These are phyloP conservation scores for Amanita molliuscula DNA, from an alignment of 768 basidiomycete genomes.

Conservation along the genomic window DNA sequence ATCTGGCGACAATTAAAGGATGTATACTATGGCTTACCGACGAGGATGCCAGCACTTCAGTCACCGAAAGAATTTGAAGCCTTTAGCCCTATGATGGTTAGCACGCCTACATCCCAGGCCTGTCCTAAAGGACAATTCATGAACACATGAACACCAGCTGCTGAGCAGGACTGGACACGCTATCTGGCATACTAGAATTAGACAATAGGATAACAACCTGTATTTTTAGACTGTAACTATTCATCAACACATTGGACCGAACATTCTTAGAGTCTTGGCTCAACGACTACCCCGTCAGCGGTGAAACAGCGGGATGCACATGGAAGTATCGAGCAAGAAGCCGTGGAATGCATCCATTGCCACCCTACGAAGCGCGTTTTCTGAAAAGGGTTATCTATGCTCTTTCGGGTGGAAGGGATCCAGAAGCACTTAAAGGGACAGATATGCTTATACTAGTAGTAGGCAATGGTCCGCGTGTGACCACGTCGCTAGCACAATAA, in stretches of 20 bases:
- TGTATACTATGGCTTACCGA: slow-evolving; percentile 40
- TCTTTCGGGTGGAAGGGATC: not conserved
- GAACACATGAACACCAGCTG: not conserved
- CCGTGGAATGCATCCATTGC: not conserved
- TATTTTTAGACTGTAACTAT: not conserved
- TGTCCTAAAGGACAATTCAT: slow-evolving; percentile 3
- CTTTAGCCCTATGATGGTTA: slow-evolving; percentile 5
- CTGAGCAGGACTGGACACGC: not conserved
- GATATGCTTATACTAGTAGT: not conserved
- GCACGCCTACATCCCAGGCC: slow-evolving; percentile 2
- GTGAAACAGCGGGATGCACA: not conserved
- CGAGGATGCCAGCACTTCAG: slow-evolving; percentile 13
- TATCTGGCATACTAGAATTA: not conserved
- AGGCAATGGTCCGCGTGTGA: not conserved
- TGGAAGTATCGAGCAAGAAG: not conserved
- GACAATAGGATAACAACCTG: not conserved
- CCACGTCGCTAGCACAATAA: not conserved
- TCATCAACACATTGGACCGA: not conserved
- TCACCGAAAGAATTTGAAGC: not conserved
- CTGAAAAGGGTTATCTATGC: not conserved
- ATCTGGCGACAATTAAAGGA: slow-evolving; percentile 66
- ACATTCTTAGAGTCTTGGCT: not conserved
- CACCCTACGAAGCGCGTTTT: not conserved
- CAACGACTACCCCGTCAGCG: not conserved
- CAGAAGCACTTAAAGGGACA: not conserved